Base-by-base conservation (phyloP, 2,329 filamentous ascomycete species). In the Phaeomoniella chlamydospora region DNA sequence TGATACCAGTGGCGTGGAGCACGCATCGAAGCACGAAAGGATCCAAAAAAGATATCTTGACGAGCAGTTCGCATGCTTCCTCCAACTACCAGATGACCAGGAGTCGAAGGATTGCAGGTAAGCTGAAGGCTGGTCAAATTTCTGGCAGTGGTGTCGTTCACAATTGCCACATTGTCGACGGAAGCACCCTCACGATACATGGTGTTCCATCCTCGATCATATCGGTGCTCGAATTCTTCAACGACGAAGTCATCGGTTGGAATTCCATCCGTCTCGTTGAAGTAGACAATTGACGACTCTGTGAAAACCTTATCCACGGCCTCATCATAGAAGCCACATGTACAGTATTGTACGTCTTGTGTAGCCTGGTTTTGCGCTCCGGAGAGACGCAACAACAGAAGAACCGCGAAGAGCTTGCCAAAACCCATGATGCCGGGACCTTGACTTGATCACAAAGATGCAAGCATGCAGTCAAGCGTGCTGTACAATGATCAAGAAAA, bases 281-380 rank as follows among this genome's bases (percentile, higher is more conserved):
- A 68, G 47, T 67, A 68, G 3, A 62, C 50, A 33, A 68, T 62
- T 16, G 64, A 54, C 5, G 59, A 59, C 31, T 68, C 64, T 0
- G 64, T 68, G 41, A 59, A 67, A 9, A 64, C 42, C 13, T 54
- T 43, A 5, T 52, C 45, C 2, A 56, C 57, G 5, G 45, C 39
- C 1, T 45, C 39, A 41, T 68, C 63, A 38, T 57, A 55, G 39
- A 61, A 68, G 10, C 65, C 65, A 43, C 65, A 68, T 16, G 54
- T 51, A 41, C 65, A 68, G 38, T 56, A 19, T 10, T 10, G 16
- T 17, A 17, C 12, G 15, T 19, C 33, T 19, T 19, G 33, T 16
- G 15, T n/a, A n/a, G n/a, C n/a, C n/a, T n/a, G n/a, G n/a, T n/a
- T n/a, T n/a, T n/a, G n/a, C n/a, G n/a, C n/a, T n/a, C n/a, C n/a